Base-by-base conservation (phyloP, 768 basidiomycete genomes). In the Tubosaeta sp. region DNA sequence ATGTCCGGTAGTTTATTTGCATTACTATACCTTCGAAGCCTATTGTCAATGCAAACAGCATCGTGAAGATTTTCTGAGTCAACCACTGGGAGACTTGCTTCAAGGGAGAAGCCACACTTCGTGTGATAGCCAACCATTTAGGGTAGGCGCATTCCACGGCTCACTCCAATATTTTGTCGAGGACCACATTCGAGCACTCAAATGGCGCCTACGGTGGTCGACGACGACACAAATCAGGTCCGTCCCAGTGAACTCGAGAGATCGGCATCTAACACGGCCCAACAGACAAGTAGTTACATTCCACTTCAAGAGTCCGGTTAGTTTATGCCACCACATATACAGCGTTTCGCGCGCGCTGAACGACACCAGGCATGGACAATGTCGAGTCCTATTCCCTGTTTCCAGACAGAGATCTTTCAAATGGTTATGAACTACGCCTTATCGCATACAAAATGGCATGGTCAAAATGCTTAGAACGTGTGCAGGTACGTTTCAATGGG, bases 381-480 rank as follows among this genome's bases (percentile, higher is more conserved):
- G 47, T 46, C 45, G 55, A 56, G 12, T 57, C 54, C 13, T 67
- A 68, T 18, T 52, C 62, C 1, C 36, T 70, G 18, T 68, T 67
- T 35, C 59, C 64, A 9, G 66, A 63, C 29, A 64, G 66, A 44
- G 67, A 68, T 35, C 52, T 63, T 27, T 58, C 57, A 18, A 57
- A 69, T 16, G 68, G 71, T 19, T 69, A 69, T 47, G 55, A 67
- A 29, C 56, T 78, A 36, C 75, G 82, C 22, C 67, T 84, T 44
- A 59, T 72, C 42, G 79, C 78, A 6, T 88, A 87, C 62, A 75
- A 62, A 44, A 60, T 57, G 1, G 79, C 80, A 2, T 88, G 86
- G 86, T 69, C 56, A 48, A 81, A 75, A 52, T 86, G 84, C 61
- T 65, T 85, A 25, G 61, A 69, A 9, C 76, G 78, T 16, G 67